Evolutionary conservation across 371 early-diverging fungal genomes (phyloP).

Genomic region (Mortierella sp.): DNA sequence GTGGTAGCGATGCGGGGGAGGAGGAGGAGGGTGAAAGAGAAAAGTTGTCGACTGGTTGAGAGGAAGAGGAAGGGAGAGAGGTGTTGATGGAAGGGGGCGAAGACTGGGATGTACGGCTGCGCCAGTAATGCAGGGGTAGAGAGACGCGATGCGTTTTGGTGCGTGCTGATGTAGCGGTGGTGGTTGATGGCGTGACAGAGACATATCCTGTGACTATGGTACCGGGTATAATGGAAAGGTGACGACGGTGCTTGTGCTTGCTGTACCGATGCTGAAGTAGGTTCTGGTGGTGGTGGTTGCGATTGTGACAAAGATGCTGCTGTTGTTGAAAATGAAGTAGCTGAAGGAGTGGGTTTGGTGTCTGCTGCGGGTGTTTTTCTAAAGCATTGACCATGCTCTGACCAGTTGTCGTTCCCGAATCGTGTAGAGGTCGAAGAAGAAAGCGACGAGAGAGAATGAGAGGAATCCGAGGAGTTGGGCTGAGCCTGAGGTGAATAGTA

Average conservation of each 20-base stretch:
- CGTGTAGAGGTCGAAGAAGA: not conserved
- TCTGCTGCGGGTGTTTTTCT: not conserved
- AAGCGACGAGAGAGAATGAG: conserved; percentile 18
- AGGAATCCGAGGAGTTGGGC: conserved; percentile 23
- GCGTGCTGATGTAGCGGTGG: not conserved
- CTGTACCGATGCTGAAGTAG: not conserved
- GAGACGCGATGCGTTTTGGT: conserved; percentile 20
- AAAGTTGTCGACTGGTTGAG: not conserved
- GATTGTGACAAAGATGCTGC: not conserved
- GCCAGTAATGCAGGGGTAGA: conserved; percentile 27
- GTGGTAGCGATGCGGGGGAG: not conserved
- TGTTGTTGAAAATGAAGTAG: not conserved
- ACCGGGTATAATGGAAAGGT: conserved; percentile 2
- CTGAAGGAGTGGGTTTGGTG: not conserved
- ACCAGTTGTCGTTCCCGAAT: not conserved
- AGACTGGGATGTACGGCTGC: not conserved
- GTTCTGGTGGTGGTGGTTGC: not conserved
- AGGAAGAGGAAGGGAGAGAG: not conserved
- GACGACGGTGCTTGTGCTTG: not conserved
- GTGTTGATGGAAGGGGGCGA: not conserved
- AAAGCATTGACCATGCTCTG: not conserved
- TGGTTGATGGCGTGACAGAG: not conserved
- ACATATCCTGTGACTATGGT: not conserved
- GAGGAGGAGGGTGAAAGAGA: not conserved
- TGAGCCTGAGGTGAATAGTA: conserved; percentile 11